phyloP scores from a whole-genome alignment of 2,329 filamentous ascomycete species.

The Penicillium paneum region DNA sequence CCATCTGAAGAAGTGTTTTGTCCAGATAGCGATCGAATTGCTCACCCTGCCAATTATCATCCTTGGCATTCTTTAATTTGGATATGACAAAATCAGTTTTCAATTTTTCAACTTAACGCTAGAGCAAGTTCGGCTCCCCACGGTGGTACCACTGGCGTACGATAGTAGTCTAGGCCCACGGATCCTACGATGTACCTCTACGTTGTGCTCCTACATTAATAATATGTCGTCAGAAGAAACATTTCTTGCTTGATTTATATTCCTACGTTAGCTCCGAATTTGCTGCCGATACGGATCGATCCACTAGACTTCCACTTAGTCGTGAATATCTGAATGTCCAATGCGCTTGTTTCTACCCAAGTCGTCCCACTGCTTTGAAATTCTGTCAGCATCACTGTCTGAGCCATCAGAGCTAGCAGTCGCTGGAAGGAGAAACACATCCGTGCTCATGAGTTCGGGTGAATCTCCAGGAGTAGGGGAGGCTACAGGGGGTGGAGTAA shows the following conservation, averaged over 20 bases:
- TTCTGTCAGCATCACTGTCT: not conserved
- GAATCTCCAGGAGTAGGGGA: not conserved
- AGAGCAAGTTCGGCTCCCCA: not conserved
- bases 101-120: not conserved
- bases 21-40: not conserved
- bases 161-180: not conserved
- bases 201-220: not conserved
- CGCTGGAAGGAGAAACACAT: not conserved
- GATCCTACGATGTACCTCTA: not conserved
- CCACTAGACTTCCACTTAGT: not conserved
- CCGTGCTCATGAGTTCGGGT: not conserved
- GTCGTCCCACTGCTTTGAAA: not conserved
- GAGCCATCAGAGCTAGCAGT: too few relatives aligned
- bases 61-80: not conserved
- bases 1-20: slow-evolving; percentile 4
- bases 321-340: not conserved
- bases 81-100: not conserved
- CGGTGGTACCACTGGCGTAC: not conserved
- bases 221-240: too few relatives aligned
- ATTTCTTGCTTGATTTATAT: not conserved
- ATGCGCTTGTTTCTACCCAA: not conserved
- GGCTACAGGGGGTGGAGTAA: not conserved
- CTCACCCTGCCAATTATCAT: not conserved
- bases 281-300: not conserved
- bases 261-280: not conserved